Conservation (phyloP, 2,329 filamentous ascomycete species). For the Chalaropsis ovoidea region DNA sequence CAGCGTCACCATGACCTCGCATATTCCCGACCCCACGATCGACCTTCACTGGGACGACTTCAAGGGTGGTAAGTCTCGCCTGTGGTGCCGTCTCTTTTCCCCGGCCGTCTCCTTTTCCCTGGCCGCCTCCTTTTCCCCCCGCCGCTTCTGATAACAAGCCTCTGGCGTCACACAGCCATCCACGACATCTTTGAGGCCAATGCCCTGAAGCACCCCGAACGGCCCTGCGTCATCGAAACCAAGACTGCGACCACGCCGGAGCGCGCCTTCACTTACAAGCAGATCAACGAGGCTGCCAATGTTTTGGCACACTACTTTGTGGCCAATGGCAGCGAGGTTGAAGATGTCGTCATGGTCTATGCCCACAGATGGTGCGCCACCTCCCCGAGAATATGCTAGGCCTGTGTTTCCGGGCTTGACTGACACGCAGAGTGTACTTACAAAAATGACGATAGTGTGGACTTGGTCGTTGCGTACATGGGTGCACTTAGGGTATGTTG, state of each 20-base stretch:
- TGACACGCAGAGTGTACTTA: constrained; percentile 4
- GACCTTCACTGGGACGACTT: constrained; percentile 60
- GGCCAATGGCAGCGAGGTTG: constrained; percentile 59
- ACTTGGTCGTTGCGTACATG: constrained; percentile 61
- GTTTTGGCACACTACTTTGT: constrained; percentile 69
- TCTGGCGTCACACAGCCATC: constrained; percentile 39
- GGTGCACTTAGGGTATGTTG: constrained; percentile 43
- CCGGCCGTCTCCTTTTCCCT: not conserved
- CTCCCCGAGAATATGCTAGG: not conserved
- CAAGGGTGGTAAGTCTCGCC: constrained; percentile 36
- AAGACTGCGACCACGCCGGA: constrained; percentile 38
- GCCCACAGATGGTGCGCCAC: constrained; percentile 58
- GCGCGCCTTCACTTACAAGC: constrained; percentile 67
- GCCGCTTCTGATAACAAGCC: not conserved
- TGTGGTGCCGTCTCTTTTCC: not conserved
- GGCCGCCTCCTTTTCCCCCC: not conserved
- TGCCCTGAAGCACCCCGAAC: constrained; percentile 57
- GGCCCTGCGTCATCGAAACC: constrained; percentile 43
- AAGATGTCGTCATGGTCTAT: constrained; percentile 90
- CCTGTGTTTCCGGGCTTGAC: not conserved
- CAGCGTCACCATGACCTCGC: constrained; percentile 23
- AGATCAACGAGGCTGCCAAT: constrained; percentile 80
- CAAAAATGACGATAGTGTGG: constrained; percentile 38
- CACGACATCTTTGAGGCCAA: constrained; percentile 59
- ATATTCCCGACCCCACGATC: constrained; percentile 53